Conservation (phyloP, 345 rosid species). For the Ceriops decandra region DNA sequence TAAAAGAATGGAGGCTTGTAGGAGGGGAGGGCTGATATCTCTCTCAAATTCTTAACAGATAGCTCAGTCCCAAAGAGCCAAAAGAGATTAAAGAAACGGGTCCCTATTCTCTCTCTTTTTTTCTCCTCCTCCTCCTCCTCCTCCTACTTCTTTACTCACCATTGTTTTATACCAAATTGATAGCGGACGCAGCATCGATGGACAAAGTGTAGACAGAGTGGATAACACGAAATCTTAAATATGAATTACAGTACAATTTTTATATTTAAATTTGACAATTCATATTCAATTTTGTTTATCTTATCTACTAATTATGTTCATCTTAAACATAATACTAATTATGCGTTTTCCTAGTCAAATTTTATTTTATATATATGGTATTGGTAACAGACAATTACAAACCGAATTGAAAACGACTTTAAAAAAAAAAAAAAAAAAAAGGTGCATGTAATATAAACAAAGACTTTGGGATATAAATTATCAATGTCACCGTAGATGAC, state of each 20-base stretch:
- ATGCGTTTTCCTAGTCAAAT: too few species aligned
- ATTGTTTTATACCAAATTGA: conserved; percentile 11
- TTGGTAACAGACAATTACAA: background rate
- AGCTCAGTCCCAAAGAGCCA: conserved; percentile 25
- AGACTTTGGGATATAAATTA: conserved; percentile 24
- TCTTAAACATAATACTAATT: too few species aligned
- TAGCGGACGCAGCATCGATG: too few species aligned
- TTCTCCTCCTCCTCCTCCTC: conserved; percentile 28
- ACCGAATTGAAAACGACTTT: background rate
- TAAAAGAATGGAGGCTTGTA: conserved; percentile 21
- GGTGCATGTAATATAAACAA: conserved; percentile 8
- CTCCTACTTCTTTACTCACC: conserved; percentile 26
- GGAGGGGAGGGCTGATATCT: conserved; percentile 19
- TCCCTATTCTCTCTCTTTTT: conserved; percentile 44
- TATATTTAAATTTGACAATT: too few species aligned
- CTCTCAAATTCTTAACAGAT: conserved; percentile 25
- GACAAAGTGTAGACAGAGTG: too few species aligned
- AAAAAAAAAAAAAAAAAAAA: background rate
- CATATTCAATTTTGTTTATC: too few species aligned
- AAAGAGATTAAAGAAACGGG: conserved; percentile 28
- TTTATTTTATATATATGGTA: background rate
- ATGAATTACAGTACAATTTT: too few species aligned
- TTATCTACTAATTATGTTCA: too few species aligned
- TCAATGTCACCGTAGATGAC: conserved; percentile 10
- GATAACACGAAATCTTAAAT: too few species aligned